Percentiles rank a stretch among this genome's conserved stretches.
These are phyloP conservation scores for Antonospora locustae DNA, from an alignment of 371 early-diverging fungal species.

Conservation along the genomic window DNA sequence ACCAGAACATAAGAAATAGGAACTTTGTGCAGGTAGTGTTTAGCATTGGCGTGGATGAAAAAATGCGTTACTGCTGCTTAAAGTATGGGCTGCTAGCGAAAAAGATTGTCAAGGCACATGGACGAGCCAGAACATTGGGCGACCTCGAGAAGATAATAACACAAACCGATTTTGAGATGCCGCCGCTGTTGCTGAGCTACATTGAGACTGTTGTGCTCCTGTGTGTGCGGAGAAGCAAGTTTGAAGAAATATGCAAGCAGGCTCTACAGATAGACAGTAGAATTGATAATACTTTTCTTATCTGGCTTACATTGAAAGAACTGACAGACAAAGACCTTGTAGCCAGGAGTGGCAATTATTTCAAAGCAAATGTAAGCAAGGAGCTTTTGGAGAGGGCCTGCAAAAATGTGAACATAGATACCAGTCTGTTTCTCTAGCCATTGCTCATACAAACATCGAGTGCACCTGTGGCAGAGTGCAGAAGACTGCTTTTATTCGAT, in stretches of 20 bases:
- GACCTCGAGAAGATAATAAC: not conserved
- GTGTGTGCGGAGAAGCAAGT: not conserved
- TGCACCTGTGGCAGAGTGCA: too few relatives aligned
- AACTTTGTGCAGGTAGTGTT: not conserved
- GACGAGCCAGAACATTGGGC: not conserved
- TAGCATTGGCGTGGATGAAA: not conserved
- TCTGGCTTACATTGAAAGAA: not conserved
- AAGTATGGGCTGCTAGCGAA: not conserved
- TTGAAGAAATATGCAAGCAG: not conserved
- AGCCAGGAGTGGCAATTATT: not conserved
- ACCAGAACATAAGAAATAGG: not conserved
- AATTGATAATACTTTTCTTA: not conserved
- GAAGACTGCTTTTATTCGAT: too few relatives aligned
- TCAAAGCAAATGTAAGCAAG: not conserved
- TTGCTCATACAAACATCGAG: too few relatives aligned
- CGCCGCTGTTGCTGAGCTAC: not conserved
- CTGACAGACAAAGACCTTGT: not conserved
- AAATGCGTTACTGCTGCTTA: not conserved
- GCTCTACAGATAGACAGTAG: not conserved
- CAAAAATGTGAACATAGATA: too few relatives aligned
- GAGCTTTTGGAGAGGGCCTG: not conserved
- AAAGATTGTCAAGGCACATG: not conserved
- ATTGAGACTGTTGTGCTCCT: constrained; percentile 1
- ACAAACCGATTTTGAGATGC: not conserved
- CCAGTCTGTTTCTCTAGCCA: too few relatives aligned